Base-by-base conservation (phyloP, 768 basidiomycete genomes). In the Tulasnella sp. region DNA sequence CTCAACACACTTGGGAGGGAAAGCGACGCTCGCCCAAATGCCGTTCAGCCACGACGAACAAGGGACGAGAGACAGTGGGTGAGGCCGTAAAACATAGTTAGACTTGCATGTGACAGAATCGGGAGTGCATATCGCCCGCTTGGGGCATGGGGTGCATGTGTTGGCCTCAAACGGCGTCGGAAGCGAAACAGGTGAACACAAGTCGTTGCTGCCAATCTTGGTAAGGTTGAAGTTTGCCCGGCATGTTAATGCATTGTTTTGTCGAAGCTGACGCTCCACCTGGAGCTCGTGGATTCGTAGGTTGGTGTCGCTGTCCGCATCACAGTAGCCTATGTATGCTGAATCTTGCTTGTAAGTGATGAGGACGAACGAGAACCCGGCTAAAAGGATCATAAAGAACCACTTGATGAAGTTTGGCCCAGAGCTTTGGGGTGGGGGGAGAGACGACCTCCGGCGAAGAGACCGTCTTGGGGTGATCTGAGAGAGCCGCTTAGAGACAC, bases 1-100 rank as follows among this genome's bases (percentile, higher is more conserved):
- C 70, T 84, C 83, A 48, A 81, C 71, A 65, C 88, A 91, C 43
- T 77, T 74, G 37, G 84, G 84, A 23, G 86, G 80, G 50, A 91
- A 73, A 19, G 81, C 85, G 37, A 90, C 75, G 59, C 83, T 78
- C n/a, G 86, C 85, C 21, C 87, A 69, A 48, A 89, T 66, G 29
- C 88, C 88, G 69, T 90, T 76, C 42, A 79, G 69, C 9, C 73
- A 57, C n/a, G n/a, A n/a, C n/a, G n/a, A n/a, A n/a, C n/a, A n/a
- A 42, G 65, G 62, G 39, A 74, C 74, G 54, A 82, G 66, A 40
- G 46, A 23, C 6, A 27, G 21, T 14, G 55, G 34, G 52, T 84
- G 81, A 25, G 83, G 75, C 56, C 75, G 78, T 39, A 83, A 71
- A 62, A 87, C 66, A 65, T 79, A 85, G 12, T 84, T 82, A 29